Evolutionary conservation across 345 rosid genomes (phyloP), one percentile per base, ranked within the genome.

Genomic region (Citrus maxima): DNA sequence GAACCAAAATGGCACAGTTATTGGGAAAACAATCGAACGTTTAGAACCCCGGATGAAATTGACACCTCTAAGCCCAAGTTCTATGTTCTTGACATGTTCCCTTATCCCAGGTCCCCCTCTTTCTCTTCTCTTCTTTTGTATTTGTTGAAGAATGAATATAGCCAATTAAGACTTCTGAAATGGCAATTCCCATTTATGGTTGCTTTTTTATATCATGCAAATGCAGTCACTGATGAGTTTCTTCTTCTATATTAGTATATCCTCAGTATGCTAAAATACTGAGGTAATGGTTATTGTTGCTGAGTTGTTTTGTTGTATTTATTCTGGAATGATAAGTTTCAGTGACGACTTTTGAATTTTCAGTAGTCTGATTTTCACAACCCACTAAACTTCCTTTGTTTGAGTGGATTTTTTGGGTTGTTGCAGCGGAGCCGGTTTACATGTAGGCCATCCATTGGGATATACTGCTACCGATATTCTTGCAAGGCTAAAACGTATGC

Each of bases 1-100:
- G 99, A 93, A 87, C 96, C 94, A 73, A 92, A 90, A 84, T 95
- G 99, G 98, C 99, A 92, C 88, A 89, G 77, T 61, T 87, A 80
- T 80, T 95, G 99, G 99, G 92, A 93, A 76, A 84, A 86, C 7
- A 90, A 92, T 77, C 85, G 81, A 21, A 93, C 93, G 77, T 95
- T 95, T 73, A 85, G 91, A 65, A 95, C 98, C 75, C 95, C 98
- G 0, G 96, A 90, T 73, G 95, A 93, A 73, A 83, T 93, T 42
- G 98, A 95, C 72, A 86, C 93, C 54, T 86, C 94, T 37, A 93
- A 82, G 83, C 98, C 99, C 5, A 95, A 95, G 80, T 95, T 90
- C 86, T 95, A 93, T 82, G 99, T 95, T 27, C 98, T 95, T 70
- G 99, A 95, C 90, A 93, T 93, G 98, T 95, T 95, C 88, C 99